These are phyloP conservation scores for Picea sitchensis DNA, from an alignment of 75 land plant genomes.

Conservation along the genomic window DNA sequence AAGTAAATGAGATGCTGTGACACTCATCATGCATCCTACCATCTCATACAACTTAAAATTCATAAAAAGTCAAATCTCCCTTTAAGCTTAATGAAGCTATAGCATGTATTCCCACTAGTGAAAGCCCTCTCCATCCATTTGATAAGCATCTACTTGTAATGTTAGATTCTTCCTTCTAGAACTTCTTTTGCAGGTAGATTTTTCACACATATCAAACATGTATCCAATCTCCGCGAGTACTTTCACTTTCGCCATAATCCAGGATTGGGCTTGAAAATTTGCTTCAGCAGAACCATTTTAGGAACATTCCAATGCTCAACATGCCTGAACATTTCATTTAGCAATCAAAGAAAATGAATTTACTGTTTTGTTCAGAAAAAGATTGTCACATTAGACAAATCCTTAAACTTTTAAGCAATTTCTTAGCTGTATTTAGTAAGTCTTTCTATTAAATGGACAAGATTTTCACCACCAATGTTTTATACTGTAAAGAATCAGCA, in stretches of 20 bases:
- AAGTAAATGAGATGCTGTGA: too few relatives aligned
- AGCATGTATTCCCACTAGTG: too few relatives aligned
- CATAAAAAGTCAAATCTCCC: too few relatives aligned
- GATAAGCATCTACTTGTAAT: too few relatives aligned
- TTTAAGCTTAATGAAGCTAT: too few relatives aligned
- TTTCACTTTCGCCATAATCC: slow-evolving; percentile 27
- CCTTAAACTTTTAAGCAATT: background rate
- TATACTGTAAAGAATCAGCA: background rate
- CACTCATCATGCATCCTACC: too few relatives aligned
- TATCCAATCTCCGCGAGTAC: background rate
- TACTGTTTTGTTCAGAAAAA: background rate
- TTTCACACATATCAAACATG: background rate
- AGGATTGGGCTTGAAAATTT: slow-evolving; percentile 78
- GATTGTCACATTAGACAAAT: background rate
- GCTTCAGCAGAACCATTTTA: slow-evolving; percentile 83
- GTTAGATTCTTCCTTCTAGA: too few relatives aligned
- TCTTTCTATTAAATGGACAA: background rate
- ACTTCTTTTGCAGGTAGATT: background rate
- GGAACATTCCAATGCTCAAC: slow-evolving; percentile 97
- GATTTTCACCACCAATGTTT: background rate
- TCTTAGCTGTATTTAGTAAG: background rate
- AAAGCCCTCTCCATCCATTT: too few relatives aligned
- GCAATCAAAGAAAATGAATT: slow-evolving; percentile 5
- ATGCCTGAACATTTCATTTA: slow-evolving; percentile 54
- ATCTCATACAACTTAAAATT: too few relatives aligned